phyloP scores from a whole-genome alignment of 2,329 filamentous ascomycete species.

The Hortaea sp. region DNA sequence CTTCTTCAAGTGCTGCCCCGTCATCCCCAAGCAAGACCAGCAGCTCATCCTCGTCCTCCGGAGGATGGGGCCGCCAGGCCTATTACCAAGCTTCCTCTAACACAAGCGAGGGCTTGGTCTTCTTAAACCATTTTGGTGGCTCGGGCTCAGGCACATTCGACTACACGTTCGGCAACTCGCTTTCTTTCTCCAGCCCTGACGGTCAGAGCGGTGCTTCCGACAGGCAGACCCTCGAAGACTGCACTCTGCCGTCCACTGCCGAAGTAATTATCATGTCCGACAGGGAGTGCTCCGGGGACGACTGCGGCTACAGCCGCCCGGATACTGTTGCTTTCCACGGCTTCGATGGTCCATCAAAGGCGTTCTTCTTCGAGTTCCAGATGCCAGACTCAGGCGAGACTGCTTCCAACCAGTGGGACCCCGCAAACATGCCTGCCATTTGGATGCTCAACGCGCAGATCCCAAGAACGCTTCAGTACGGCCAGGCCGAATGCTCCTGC shows the following conservation, averaged over 20 bases:
- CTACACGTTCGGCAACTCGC: conserved; percentile 46
- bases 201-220: conserved; percentile 37
- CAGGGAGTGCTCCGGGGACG: conserved; percentile 36
- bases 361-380: conserved; percentile 62
- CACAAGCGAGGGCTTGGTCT: conserved; percentile 44
- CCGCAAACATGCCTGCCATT: conserved; percentile 58
- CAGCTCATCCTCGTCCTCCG: conserved; percentile 14
- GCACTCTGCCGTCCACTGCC: conserved; percentile 36
- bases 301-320: conserved; percentile 26
- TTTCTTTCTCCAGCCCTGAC: conserved; percentile 44
- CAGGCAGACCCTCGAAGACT: conserved; percentile 42
- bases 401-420: conserved; percentile 28
- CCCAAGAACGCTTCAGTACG: conserved; percentile 60
- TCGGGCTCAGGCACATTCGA: conserved; percentile 46
- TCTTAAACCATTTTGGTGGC: conserved; percentile 50
- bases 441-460: conserved; percentile 70
- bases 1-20: conserved; percentile 6
- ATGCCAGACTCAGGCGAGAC: conserved; percentile 55
- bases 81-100: conserved; percentile 28
- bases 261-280: conserved; percentile 45
- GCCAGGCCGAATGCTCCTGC: conserved; percentile 54
- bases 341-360: conserved; percentile 58
- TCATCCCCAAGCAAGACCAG: conserved; percentile 13
- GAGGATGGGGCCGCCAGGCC: conserved; percentile 24
- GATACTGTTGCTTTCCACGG: conserved; percentile 47